Evolutionary conservation across 495 filamentous ascomycete species (phyloP), one percentile per base, ranked within the genome.

Genomic region (Podospora conica): DNA sequence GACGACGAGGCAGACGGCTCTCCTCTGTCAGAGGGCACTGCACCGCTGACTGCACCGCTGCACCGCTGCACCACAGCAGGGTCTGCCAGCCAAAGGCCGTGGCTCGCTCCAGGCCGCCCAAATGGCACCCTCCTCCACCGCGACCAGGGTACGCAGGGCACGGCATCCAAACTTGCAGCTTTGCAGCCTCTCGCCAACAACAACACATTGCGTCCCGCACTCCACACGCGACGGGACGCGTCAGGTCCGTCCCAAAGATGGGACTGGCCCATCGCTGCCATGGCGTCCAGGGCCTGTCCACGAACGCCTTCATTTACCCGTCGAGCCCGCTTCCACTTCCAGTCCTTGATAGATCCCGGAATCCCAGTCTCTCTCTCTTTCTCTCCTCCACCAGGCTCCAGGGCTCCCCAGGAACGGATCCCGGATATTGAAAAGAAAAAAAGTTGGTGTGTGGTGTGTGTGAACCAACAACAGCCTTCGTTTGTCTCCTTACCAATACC

Each of bases 161-260:
- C 63, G 54, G 63, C 55, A 58, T 31, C 53, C 55, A 29, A 21
- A 57, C 25, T 31, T 31, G 63, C 63, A 61, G 60, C 60, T 53
- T 48, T 12, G 28, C 27, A 54, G 33, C 33, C 33, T 40, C 33
- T 48, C 40, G 40, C 40, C 40, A 48, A 48, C 63, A 64, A 64
- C 63, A 64, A 64, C 63, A 64, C 57, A 64, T 12, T 55, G 31
- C 23, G 24, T 55, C 20, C 22, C 63, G 55, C 20, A 7, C 55
- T 64, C 63, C 63, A 64, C 63, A 33, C 63, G 63, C 63, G 63
- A 64, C 63, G 63, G 54, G 63, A 58, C 63, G 15, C 29, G 54
- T 9, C 60, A 24, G 61, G 24, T 27, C 55, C 22, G 25, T 27
- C 25, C 22, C 21, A 27, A 22, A 57, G 55, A 23, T 57, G 55